Conservation (phyloP, 257 asterid genomes). For the Echium plantagineum region DNA sequence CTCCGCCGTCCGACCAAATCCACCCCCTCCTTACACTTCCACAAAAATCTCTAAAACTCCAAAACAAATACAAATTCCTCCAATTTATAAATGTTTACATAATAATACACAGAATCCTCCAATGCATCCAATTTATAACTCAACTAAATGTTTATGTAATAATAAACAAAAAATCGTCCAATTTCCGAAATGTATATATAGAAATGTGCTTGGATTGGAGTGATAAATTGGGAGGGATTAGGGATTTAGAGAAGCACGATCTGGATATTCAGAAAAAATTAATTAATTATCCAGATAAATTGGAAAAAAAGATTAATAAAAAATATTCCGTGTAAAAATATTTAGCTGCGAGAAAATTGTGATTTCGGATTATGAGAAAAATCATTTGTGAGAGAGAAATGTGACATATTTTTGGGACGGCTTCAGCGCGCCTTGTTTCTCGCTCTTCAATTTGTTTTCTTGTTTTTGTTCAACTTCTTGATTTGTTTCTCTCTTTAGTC, state of each 20-base stretch:
- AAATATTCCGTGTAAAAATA: background rate
- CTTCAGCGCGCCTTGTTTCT: slow-evolving; percentile 98
- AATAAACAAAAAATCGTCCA: too few species aligned
- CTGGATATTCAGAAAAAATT: slow-evolving; percentile 16
- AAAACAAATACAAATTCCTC: background rate
- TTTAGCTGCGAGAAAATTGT: background rate
- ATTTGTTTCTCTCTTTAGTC: slow-evolving; percentile 8
- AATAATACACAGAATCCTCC: too few species aligned
- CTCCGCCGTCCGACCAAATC: slow-evolving; percentile 29
- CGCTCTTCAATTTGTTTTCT: slow-evolving; percentile 33
- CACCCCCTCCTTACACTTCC: slow-evolving; percentile 2
- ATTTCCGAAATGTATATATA: background rate
- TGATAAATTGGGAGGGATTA: slow-evolving; percentile 8
- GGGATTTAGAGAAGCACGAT: slow-evolving; percentile 44
- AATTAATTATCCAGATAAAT: slow-evolving; percentile 1
- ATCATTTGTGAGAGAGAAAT: slow-evolving; percentile 15
- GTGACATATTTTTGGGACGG: too few species aligned
- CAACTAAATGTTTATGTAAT: too few species aligned
- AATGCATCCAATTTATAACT: too few species aligned
- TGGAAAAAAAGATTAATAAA: slow-evolving; percentile 9
- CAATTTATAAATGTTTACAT: background rate
- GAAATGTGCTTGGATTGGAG: slow-evolving; percentile 15
- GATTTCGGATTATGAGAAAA: background rate
- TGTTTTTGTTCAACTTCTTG: too few species aligned
- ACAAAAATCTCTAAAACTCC: background rate